Base-by-base conservation (phyloP, 257 asterid genomes). In the Ballota nigra region DNA sequence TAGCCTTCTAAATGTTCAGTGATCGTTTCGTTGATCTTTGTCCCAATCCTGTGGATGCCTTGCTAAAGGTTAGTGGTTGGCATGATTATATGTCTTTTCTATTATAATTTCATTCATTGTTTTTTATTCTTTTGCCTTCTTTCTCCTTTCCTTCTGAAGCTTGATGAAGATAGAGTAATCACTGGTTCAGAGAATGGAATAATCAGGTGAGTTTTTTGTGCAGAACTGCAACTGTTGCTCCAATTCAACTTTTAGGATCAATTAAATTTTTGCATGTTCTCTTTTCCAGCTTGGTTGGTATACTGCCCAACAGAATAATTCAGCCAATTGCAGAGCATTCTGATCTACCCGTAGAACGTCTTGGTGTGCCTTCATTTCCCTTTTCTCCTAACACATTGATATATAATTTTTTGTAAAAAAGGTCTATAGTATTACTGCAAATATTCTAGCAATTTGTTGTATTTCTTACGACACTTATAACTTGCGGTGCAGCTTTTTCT, bases 321-420 rank as follows among this genome's bases (percentile, higher is more conserved):
- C 97, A 94, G 80, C 97, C 97, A 75, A 84, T 94, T 67, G 97
- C 92, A 0, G 97, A 87, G 85, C 97, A 94, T 77, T 94, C 99
- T 12, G 90, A 91, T 64, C 79, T 76, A 76, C 89, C 97, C 7
- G 86, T 94, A 66, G 99, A 94, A 66, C 90, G 95, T 79, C 97
- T 94, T 58, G 99, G 97, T 94, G 87, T 55, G 84, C 56, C 62
- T 76, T 69, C 24, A 68, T 12, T 64, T 33, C 22, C 33, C 72
- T 15, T n/a, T n/a, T n/a, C 63, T 68, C 52, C 55, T 28, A 29
- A 71, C 67, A 63, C 40, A 70, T n/a, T 63, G 9, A 51, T 20
- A 60, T 33, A 8, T 13, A 0, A 49, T 45, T 62, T 49, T 61
- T 20, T 31, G n/a, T n/a, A n/a, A n/a, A n/a, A n/a, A n/a, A n/a